Base-by-base conservation (phyloP, 2,329 filamentous ascomycete genomes). In the Septoria linicola region DNA sequence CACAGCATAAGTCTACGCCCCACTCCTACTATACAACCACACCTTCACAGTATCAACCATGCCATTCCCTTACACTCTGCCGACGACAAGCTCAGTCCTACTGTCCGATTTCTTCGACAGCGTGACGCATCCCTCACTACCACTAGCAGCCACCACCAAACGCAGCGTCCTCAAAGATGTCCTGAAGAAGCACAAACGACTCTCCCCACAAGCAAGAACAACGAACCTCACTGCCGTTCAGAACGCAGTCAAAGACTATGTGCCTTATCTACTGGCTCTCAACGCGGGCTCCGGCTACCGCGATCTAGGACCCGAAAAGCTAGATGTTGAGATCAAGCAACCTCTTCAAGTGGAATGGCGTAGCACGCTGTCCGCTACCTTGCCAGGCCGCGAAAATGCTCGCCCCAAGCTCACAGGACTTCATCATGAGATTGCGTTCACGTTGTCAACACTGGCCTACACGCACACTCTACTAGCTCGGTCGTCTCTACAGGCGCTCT, bases 51-150 rank as follows among this genome's bases (percentile, higher is more conserved):
- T 13, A 27, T 21, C 41, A 44, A 43, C 20, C 44, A 97, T 97
- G 93, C 91, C 92, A 25, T 97, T 88, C 67, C 87, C 88, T 10
- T 96, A 96, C 66, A 74, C 81, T 8, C 82, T 97, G 25, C 91
- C 93, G 1, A 97, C 92, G 1, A 96, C 92, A 4, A 95, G 90
- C 27, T 82, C 86, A 47, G 85, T 95, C 66, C 85, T 88, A 45
- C 92, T 96, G 67, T 86, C 88, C 17, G 78, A 85, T 31, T 87
- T 78, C 70, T 85, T 95, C 70, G 80, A 74, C 62, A 92, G 87
- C 64, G 81, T 84, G 58, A 89, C 89, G 2, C 92, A 97, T 70
- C 92, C 93, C 3, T 96, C 92, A 0, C 79, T 99, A 35, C 89
- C 90, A 19, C 81, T 92, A 62, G 81, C 82, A 48, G 85, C 89